A percentile compares a stretch with the other conserved stretches of the same genome.
These are phyloP conservation scores for Erythrophleum fordii DNA, from an alignment of 306 rosid genomes.

Conservation along the genomic window DNA sequence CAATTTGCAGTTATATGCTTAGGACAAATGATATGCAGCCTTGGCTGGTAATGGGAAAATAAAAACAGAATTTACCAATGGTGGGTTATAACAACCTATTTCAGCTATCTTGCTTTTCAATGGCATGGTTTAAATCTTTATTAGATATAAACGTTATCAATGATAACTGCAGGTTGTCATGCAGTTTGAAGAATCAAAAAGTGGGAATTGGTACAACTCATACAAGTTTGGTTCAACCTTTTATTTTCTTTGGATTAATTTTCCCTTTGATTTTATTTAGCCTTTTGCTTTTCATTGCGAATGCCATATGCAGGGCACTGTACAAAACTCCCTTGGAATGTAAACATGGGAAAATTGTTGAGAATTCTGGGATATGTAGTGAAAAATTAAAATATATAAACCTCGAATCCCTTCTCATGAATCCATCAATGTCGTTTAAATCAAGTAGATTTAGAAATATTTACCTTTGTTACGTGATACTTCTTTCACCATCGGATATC, in stretches of 20 bases:
- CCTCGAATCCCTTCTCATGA: no score
- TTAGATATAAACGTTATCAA: constrained; percentile 1
- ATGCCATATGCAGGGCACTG: constrained; percentile 51
- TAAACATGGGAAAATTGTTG: constrained; percentile 71
- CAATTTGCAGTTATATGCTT: constrained; percentile 39
- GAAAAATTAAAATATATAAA: no score
- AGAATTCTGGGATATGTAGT: no score
- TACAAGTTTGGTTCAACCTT: constrained; percentile 21
- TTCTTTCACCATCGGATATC: no score
- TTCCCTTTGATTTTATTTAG: constrained; percentile 4
- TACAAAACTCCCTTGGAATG: constrained; percentile 65
- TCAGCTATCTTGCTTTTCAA: neutral
- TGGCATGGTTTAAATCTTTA: neutral
- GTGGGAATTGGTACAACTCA: constrained; percentile 53
- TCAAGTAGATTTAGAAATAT: no score
- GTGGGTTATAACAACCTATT: neutral
- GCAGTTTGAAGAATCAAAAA: constrained; percentile 46
- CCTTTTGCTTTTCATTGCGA: neutral
- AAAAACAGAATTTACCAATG: constrained; percentile 22
- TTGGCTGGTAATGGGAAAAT: constrained; percentile 51
- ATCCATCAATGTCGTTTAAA: no score
- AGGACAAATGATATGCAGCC: constrained; percentile 44
- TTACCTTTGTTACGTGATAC: no score
- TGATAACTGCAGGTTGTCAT: constrained; percentile 39
- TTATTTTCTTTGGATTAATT: neutral